These are phyloP conservation scores for Cladochytrium replicatum DNA, from an alignment of 192 early-diverging fungal species.

Conservation along the genomic window DNA sequence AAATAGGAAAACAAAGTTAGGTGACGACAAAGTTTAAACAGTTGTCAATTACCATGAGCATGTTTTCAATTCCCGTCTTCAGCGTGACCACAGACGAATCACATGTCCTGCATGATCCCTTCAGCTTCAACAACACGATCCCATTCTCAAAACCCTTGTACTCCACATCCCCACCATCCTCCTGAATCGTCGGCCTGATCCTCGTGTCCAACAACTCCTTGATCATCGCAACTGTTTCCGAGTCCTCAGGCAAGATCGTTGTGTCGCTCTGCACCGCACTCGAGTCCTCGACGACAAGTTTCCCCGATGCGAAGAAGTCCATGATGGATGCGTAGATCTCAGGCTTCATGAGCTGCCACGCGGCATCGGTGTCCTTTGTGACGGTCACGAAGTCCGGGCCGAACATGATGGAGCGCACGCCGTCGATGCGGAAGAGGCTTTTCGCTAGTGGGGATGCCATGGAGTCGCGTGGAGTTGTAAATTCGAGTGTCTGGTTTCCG, in stretches of 20 bases:
- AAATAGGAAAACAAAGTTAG: not conserved
- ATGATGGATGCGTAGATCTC: constrained; percentile 94
- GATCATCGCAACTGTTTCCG: constrained; percentile 93
- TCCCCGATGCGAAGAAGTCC: constrained; percentile 72
- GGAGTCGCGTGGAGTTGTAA: constrained; percentile 59
- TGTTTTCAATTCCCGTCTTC: constrained; percentile 98
- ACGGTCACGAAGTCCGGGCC: constrained; percentile 93
- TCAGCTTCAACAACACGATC: constrained; percentile 81
- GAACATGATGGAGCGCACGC: constrained; percentile 80
- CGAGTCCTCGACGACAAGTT: constrained; percentile 53
- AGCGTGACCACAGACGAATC: constrained; percentile 80
- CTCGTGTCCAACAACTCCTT: constrained; percentile 95
- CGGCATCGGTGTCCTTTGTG: constrained; percentile 75
- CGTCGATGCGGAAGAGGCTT: constrained; percentile 86
- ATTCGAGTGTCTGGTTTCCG: constrained; percentile 58
- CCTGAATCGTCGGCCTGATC: constrained; percentile 85
- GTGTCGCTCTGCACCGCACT: constrained; percentile 32
- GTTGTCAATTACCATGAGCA: constrained; percentile 62
- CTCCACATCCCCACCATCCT: constrained; percentile 98
- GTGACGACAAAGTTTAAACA: not conserved
- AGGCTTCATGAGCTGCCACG: constrained; percentile 97
- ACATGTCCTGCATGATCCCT: constrained; percentile 93
- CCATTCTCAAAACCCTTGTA: constrained; percentile 81
- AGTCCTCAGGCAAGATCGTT: constrained; percentile 65
- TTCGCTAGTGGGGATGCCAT: constrained; percentile 77